Percentiles rank a stretch among this genome's conserved stretches.
Evolutionary conservation across 768 basidiomycete genomes (phyloP).

Genomic region (Trametes punicea): DNA sequence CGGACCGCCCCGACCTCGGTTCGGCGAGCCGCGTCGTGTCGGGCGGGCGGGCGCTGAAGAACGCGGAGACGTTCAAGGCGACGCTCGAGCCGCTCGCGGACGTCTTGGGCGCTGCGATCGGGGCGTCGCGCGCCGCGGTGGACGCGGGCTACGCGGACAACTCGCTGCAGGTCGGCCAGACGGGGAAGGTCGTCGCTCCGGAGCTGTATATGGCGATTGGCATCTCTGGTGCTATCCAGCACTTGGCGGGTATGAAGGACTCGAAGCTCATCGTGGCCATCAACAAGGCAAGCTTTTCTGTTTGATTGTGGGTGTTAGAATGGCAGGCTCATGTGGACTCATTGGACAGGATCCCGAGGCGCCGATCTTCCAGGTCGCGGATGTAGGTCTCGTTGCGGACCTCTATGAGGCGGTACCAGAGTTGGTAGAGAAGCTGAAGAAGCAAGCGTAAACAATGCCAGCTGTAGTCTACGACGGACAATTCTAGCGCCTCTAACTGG

Average conservation of each 20-base stretch:
- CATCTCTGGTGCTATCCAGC: conserved; percentile 98
- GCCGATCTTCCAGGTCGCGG: conserved; percentile 98
- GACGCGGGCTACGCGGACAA: conserved; percentile 99
- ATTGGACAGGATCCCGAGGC: conserved; percentile 82
- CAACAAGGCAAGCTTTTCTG: conserved; percentile 69
- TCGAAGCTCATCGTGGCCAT: conserved; percentile 97
- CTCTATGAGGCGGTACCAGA: conserved; percentile 91
- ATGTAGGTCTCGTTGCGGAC: conserved; percentile 91
- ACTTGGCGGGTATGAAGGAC: conserved; percentile 99
- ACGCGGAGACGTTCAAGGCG: conserved; percentile 85
- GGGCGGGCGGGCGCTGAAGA: conserved; percentile 93
- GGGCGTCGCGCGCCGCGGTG: conserved; percentile 97
- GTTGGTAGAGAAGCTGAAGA: conserved; percentile 80
- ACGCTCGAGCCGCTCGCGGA: conserved; percentile 92
- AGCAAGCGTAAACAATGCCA: conserved; percentile 1
- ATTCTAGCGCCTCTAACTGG: background rate
- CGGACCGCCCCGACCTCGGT: conserved; percentile 89
- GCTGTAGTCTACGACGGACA: background rate
- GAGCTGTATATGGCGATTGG: conserved; percentile 95
- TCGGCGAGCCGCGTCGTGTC: conserved; percentile 87
- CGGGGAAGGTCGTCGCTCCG: conserved; percentile 97
- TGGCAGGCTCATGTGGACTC: background rate
- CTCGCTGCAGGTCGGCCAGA: conserved; percentile 98
- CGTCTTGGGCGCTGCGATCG: conserved; percentile 89
- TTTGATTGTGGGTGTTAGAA: no score